Base-by-base conservation (phyloP, 345 rosid species). In the Geranium rotundifolium region DNA sequence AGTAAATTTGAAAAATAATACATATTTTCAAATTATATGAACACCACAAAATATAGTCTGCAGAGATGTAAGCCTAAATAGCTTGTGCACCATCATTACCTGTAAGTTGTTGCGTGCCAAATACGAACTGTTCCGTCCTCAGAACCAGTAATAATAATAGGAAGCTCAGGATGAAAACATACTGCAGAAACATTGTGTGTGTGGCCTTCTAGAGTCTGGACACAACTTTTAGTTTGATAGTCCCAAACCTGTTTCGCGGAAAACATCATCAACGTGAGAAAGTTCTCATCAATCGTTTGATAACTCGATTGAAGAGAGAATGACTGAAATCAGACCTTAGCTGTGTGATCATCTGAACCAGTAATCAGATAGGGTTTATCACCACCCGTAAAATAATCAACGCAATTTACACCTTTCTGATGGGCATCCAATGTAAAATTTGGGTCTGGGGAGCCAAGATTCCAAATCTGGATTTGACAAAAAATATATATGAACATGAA, bases 331-430 rank as follows among this genome's bases (percentile, higher is more conserved):
- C 73, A 65, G 29, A 89, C 96, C 91, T 89, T 89, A 9, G 96
- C 96, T 72, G 96, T 86, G 80, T 89, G 95, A 75, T 89, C 96
- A 75, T 89, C 96, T 64, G 96, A 89, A 57, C 96, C 96, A 16
- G 91, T 86, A 57, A 89, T 89, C n/a, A 89, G 70, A 70, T 89
- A 89, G 8, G 96, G 96, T 67, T 89, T 89, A 34, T 34, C 41
- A 34, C 41, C 41, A 34, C 41, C 41, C 41, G 41, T 34, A 34
- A 34, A 34, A 34, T 89, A 89, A 71, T 89, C 96, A 56, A 89
- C 91, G 67, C 96, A 89, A 46, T 89, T 89, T 17, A 89, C 96
- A 62, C 96, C 96, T 82, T 89, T 89, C 76, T 81, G 89, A 80
- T 89, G 96, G 15, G 96, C 91, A 72, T 89, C 96, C 79, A 89